phyloP scores from a whole-genome alignment of 306 rosid species.

The Rubus parviflorus region DNA sequence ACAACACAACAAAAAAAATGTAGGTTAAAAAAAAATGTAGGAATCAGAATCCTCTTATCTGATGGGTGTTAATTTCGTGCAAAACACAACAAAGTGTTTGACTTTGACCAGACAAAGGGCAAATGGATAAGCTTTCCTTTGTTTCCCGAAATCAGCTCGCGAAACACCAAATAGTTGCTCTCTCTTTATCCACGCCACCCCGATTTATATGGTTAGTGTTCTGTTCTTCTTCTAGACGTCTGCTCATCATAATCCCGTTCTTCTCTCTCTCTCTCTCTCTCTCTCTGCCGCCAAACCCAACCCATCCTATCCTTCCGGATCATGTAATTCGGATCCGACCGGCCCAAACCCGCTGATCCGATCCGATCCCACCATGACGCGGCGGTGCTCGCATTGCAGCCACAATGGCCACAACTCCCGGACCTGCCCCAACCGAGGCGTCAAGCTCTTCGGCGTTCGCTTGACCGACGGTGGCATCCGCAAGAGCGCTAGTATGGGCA shows the following conservation, averaged over 20 bases:
- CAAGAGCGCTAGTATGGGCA: constrained; percentile 98
- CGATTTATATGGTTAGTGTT: constrained; percentile 57
- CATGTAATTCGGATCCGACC: constrained; percentile 46
- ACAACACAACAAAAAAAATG: too few species aligned
- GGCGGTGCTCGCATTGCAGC: constrained; percentile 98
- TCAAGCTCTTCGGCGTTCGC: constrained; percentile 89
- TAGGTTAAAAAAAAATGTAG: too few species aligned
- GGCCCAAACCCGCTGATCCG: neutral
- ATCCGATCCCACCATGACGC: constrained; percentile 63
- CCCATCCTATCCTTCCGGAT: neutral
- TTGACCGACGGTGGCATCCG: constrained; percentile 92
- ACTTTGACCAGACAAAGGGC: neutral
- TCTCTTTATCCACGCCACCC: constrained; percentile 46
- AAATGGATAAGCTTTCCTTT: neutral
- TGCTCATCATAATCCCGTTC: neutral
- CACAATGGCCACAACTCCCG: constrained; percentile 96
- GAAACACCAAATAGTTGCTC: neutral
- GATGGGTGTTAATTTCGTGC: neutral
- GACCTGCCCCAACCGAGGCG: constrained; percentile 95
- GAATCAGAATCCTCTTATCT: neutral
- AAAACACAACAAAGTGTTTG: neutral
- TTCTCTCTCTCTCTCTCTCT: neutral
- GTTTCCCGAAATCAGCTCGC: neutral
- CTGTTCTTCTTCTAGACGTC: constrained; percentile 28
- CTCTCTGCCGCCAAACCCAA: neutral